These are phyloP conservation scores for Ogataea degrootiae DNA, from an alignment of 805 yeast genomes.

Conservation along the genomic window DNA sequence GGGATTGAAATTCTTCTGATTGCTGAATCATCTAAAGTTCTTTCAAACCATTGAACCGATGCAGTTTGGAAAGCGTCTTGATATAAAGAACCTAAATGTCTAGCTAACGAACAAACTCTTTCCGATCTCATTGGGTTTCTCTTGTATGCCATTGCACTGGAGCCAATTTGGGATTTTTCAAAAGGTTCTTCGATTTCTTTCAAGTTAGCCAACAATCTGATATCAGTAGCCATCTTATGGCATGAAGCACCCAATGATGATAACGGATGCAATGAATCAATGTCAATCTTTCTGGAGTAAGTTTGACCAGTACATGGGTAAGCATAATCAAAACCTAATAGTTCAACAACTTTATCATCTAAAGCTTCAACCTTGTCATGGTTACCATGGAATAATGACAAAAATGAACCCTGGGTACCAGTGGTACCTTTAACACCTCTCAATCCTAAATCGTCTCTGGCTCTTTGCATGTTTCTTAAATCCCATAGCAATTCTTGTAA, in stretches of 20 bases:
- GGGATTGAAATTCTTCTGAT: slow-evolving; percentile 96
- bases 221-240: slow-evolving; percentile 96
- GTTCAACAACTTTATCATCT: slow-evolving; percentile 87
- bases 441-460: slow-evolving; percentile 92
- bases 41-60: slow-evolving; percentile 98
- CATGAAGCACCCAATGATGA: slow-evolving; percentile 94
- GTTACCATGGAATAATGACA: slow-evolving; percentile 92
- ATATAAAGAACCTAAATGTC: slow-evolving; percentile 89
- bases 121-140: slow-evolving; percentile 99
- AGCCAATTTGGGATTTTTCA: slow-evolving; percentile 97
- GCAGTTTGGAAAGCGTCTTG: slow-evolving; percentile 96
- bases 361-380: slow-evolving; percentile 93
- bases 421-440: slow-evolving; percentile 99
- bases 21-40: slow-evolving; percentile 97
- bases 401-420: slow-evolving; percentile 97
- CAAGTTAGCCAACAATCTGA: slow-evolving; percentile 90
- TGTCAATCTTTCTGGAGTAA: slow-evolving; percentile 96
- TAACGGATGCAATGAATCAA: slow-evolving; percentile 87
- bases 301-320: slow-evolving; percentile 99
- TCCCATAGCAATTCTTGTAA: slow-evolving; percentile 97
- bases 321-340: slow-evolving; percentile 89
- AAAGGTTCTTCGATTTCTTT: slow-evolving; percentile 98
- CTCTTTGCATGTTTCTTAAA: slow-evolving; percentile 90
- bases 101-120: slow-evolving; percentile 96
- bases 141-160: slow-evolving; percentile 98